A percentile compares a stretch with the other conserved stretches of the same genome.
These are phyloP conservation scores for Liriodendron chinense DNA, from an alignment of 164 flowering plant species.

Conservation along the genomic window DNA sequence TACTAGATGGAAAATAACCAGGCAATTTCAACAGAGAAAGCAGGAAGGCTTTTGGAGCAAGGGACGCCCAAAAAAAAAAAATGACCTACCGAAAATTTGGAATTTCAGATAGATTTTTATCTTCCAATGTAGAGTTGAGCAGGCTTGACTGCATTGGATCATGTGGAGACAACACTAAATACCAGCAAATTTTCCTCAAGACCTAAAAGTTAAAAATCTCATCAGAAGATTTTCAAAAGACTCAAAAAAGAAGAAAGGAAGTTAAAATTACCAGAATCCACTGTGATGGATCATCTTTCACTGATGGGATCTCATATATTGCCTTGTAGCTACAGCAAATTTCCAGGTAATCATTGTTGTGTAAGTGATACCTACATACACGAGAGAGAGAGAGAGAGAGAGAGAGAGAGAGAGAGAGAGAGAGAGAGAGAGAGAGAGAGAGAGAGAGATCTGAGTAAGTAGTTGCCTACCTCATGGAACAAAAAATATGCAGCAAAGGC, in stretches of 20 bases:
- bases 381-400: background rate
- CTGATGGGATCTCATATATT: constrained; percentile 86
- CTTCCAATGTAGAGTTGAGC: constrained; percentile 84
- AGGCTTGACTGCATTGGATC: constrained; percentile 99
- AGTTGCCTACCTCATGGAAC: too few relatives aligned
- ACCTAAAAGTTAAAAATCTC: constrained; percentile 32
- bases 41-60: too few relatives aligned
- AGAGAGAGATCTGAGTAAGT: too few relatives aligned
- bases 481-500: too few relatives aligned
- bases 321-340: constrained; percentile 90
- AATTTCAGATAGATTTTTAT: constrained; percentile 87
- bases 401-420: too few relatives aligned
- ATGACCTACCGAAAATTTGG: constrained; percentile 63
- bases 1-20: too few relatives aligned
- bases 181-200: constrained; percentile 94
- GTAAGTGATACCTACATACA: constrained; percentile 65
- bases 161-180: constrained; percentile 76
- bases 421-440: too few relatives aligned
- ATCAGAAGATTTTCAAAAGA: background rate
- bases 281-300: constrained; percentile 63
- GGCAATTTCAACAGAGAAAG: too few relatives aligned
- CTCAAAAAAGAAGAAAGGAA: background rate
- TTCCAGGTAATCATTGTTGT: constrained; percentile 87
- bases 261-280: constrained; percentile 71
- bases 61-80: too few relatives aligned